A percentile compares a stretch with the other conserved stretches of the same genome.
Evolutionary conservation across 345 rosid species (phyloP).

Genomic region (Eucalyptus brandiana): DNA sequence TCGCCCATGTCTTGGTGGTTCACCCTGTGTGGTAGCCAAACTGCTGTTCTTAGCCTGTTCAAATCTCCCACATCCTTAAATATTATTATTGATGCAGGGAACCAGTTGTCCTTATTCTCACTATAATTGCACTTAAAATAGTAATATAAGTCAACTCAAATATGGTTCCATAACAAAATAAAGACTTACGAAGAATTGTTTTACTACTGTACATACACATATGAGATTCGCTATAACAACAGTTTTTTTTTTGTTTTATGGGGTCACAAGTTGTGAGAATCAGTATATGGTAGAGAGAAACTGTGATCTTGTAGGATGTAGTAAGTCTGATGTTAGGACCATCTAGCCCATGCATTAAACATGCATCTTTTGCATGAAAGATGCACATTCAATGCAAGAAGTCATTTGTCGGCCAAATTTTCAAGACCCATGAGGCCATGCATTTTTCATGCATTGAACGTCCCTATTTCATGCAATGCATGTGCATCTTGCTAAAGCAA

Average conservation of each 20-base stretch:
- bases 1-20: constrained; percentile 73
- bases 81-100: constrained; percentile 36
- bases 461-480: not conserved
- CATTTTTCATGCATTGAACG: not conserved
- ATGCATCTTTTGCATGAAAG: too few species aligned
- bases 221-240: not conserved
- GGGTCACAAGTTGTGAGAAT: not conserved
- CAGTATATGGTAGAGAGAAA: not conserved
- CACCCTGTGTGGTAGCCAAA: constrained; percentile 55
- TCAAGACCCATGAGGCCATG: not conserved
- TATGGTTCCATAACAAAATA: not conserved
- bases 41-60: constrained; percentile 38
- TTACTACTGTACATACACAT: not conserved
- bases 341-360: not conserved
- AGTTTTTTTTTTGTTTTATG: not conserved
- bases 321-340: not conserved
- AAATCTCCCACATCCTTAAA: constrained; percentile 44
- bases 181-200: not conserved
- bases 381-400: not conserved
- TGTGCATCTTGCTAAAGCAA: not conserved
- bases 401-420: not conserved
- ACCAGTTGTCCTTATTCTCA: constrained; percentile 61
- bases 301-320: not conserved
- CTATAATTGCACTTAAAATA: constrained; percentile 14
- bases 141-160: not conserved